Evolutionary conservation across 2,329 filamentous ascomycete genomes (phyloP).

Genomic region (Aspergillus sp.): DNA sequence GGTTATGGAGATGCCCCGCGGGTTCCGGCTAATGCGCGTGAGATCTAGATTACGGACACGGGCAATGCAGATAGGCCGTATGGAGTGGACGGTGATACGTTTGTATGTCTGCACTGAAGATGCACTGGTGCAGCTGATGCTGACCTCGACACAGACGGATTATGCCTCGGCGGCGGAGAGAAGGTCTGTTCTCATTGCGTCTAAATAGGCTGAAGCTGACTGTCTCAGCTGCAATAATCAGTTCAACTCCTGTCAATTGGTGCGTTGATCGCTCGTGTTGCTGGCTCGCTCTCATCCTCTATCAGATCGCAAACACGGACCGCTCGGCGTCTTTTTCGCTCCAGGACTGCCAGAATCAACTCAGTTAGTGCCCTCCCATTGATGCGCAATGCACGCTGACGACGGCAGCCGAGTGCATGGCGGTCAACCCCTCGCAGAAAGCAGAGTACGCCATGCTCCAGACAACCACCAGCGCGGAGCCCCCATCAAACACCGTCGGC

Average conservation of each 20-base stretch:
- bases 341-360: slow-evolving; percentile 17
- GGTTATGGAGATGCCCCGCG: background rate
- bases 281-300: background rate
- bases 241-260: slow-evolving; percentile 21
- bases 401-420: background rate
- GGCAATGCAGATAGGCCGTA: slow-evolving; percentile 20
- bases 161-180: slow-evolving; percentile 18
- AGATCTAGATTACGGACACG: slow-evolving; percentile 16
- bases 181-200: slow-evolving; percentile 16
- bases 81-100: slow-evolving; percentile 23
- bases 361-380: slow-evolving; percentile 4
- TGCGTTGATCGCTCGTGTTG: slow-evolving; percentile 1
- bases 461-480: background rate
- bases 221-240: slow-evolving; percentile 20
- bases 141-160: slow-evolving; percentile 11
- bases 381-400: background rate
- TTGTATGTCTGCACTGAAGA: slow-evolving; percentile 12
- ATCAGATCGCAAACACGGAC: slow-evolving; percentile 16
- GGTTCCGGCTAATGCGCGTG: background rate
- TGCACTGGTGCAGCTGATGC: background rate
- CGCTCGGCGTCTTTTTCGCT: slow-evolving; percentile 10
- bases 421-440: background rate
- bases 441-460: background rate
- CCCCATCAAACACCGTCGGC: background rate
- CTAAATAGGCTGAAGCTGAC: background rate